phyloP scores from a whole-genome alignment of 345 rosid species.

The Eucalyptus erythrocorys region DNA sequence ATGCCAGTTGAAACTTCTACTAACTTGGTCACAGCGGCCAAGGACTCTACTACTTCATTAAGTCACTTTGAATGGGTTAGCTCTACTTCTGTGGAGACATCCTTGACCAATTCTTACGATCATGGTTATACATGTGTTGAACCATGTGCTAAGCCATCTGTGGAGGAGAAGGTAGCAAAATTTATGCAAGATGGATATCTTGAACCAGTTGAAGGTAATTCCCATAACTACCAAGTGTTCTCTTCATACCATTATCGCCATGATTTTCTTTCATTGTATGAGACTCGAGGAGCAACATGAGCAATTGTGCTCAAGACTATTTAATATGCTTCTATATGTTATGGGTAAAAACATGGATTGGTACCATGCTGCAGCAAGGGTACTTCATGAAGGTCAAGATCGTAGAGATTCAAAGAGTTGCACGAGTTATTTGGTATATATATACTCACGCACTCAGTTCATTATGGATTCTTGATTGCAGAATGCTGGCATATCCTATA shows the following conservation, averaged over 20 bases:
- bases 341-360: background rate
- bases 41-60: background rate
- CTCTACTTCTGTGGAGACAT: background rate
- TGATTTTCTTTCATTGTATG: background rate
- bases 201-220: slow-evolving; percentile 50
- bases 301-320: background rate
- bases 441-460: background rate
- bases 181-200: slow-evolving; percentile 63
- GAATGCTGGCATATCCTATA: background rate
- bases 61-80: background rate
- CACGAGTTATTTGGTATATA: background rate
- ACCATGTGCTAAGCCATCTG: slow-evolving; percentile 15
- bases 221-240: background rate
- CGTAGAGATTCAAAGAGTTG: background rate
- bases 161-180: slow-evolving; percentile 47
- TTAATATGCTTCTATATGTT: background rate
- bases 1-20: slow-evolving; percentile 8
- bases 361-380: background rate
- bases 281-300: background rate
- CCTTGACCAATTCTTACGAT: slow-evolving; percentile 1
- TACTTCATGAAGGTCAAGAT: background rate
- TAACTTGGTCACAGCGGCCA: background rate
- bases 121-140: background rate
- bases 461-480: background rate
- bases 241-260: background rate